Conservation (phyloP, 2,329 filamentous ascomycete species). For the Magnaporthales sp. region DNA sequence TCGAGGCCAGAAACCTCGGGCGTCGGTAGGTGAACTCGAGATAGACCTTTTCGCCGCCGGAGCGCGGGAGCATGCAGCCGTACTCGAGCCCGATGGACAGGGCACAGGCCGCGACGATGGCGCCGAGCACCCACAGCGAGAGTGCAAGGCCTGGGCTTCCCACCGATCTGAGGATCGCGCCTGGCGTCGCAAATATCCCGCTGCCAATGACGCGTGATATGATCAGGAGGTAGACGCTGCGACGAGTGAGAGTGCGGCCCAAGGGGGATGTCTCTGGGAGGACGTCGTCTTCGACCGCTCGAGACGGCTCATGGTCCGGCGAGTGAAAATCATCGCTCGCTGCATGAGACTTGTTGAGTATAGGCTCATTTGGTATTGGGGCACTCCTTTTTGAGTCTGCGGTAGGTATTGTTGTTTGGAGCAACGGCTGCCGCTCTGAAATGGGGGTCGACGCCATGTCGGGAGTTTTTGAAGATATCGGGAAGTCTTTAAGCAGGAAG, state of each 20-base stretch:
- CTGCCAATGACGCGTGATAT: conserved; percentile 62
- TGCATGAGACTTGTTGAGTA: background rate
- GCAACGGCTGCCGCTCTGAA: background rate
- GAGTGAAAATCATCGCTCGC: background rate
- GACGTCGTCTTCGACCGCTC: conserved; percentile 45
- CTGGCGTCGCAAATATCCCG: conserved; percentile 65
- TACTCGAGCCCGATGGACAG: conserved; percentile 57
- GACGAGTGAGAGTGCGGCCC: conserved; percentile 53
- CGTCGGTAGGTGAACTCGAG: conserved; percentile 59
- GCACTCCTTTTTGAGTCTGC: background rate
- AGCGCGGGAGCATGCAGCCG: conserved; percentile 62
- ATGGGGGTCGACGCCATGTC: background rate
- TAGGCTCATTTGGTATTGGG: background rate
- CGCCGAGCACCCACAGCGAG: conserved; percentile 54
- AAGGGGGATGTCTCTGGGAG: conserved; percentile 48
- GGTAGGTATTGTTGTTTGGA: background rate
- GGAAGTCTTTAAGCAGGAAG: background rate
- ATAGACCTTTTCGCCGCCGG: conserved; percentile 62
- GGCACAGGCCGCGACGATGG: conserved; percentile 50
- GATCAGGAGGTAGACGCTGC: conserved; percentile 56
- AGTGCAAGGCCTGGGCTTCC: conserved; percentile 59
- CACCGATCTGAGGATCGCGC: conserved; percentile 54
- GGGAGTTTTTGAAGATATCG: background rate
- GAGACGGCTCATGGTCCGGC: conserved; percentile 4
- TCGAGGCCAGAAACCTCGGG: conserved; percentile 56